These are phyloP conservation scores for Elongisporangium undulatum DNA, from an alignment of 352 stramenopile genomes.

Conservation along the genomic window DNA sequence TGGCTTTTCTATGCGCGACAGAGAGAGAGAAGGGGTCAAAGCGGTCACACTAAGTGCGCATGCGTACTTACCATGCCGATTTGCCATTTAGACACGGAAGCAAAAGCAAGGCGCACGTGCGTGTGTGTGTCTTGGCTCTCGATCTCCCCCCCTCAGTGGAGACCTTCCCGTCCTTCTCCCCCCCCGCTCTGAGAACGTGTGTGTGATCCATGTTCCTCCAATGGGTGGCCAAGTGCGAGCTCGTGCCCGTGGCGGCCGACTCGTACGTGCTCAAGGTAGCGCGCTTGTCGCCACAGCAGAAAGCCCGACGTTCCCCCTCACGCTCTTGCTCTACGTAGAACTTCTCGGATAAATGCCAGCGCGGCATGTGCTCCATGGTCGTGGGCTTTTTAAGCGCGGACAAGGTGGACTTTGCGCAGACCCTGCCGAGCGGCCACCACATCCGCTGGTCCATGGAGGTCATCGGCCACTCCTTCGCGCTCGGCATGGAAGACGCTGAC, in stretches of 20 bases:
- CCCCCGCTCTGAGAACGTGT: background rate
- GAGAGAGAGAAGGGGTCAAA: background rate
- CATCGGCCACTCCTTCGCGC: conserved; percentile 77
- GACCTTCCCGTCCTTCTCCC: background rate
- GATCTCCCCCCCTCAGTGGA: background rate
- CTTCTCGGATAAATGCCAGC: conserved; percentile 87
- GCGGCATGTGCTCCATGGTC: conserved; percentile 80
- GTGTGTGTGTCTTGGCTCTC: background rate
- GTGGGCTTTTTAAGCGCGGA: conserved; percentile 62
- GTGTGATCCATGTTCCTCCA: conserved; percentile 67
- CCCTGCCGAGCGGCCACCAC: conserved; percentile 68
- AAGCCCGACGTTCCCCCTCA: background rate
- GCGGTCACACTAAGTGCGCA: background rate
- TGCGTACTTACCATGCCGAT: background rate
- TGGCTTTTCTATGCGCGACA: background rate
- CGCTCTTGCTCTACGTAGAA: conserved; percentile 28
- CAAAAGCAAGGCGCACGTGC: background rate
- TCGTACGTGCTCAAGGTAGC: conserved; percentile 71
- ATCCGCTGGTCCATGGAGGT: conserved; percentile 86
- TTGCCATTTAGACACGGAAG: background rate
- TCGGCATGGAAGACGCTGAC: conserved; percentile 82
- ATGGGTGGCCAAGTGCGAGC: conserved; percentile 87
- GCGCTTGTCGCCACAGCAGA: background rate
- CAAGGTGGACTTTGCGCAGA: conserved; percentile 33
- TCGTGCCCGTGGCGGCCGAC: conserved; percentile 60